Evolutionary conservation across 2,329 filamentous ascomycete species (phyloP), one percentile per base, ranked within the genome.

Genomic region (Cladophialophora chaetospira): DNA sequence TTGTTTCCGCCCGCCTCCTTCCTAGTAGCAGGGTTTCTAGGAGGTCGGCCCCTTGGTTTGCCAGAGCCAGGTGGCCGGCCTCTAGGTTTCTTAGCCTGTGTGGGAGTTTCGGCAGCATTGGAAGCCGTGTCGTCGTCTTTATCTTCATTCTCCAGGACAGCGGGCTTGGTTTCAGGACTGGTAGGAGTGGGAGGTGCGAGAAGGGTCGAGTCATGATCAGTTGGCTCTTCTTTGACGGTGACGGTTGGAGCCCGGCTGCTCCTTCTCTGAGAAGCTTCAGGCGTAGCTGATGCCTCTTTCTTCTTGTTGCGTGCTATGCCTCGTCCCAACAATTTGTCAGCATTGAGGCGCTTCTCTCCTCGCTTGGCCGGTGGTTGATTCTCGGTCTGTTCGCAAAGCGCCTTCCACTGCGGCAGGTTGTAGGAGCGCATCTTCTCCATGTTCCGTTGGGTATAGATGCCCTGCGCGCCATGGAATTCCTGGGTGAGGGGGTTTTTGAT

Each of bases 401-500:
- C 84, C 65, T 91, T 90, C 94, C 94, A 99, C 73, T 99, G 92
- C 0, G 93, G 93, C 3, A 99, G 79, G 66, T 97, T 99, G 77
- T 99, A 99, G 11, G 91, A 91, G 70, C 94, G 84, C 71, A 95
- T 91, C 74, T 97, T 95, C 68, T 97, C 87, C 58, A 99, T 92
- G 70, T 99, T 99, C 69, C 94, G 90, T 72, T 99, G 94, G 31
- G 93, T 93, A 71, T 97, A 99, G 55, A 90, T 95, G 55, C 94
- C 95, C 70, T 93, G 91, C 49, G 89, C 91, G 38, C 94, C 94
- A 80, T 95, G 93, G 67, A 99, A 99, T 68, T 99, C 94, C 73
- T 99, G 94, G 70, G 91, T 96, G 71, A 99, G 97, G 3, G 94
- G 94, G 64, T 99, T 95, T 73, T 93, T 93, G 68, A 99, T 92